Evolutionary conservation across 2,329 filamentous ascomycete genomes (phyloP), one percentile per base, ranked within the genome.

Genomic region (Fusarium sp.): DNA sequence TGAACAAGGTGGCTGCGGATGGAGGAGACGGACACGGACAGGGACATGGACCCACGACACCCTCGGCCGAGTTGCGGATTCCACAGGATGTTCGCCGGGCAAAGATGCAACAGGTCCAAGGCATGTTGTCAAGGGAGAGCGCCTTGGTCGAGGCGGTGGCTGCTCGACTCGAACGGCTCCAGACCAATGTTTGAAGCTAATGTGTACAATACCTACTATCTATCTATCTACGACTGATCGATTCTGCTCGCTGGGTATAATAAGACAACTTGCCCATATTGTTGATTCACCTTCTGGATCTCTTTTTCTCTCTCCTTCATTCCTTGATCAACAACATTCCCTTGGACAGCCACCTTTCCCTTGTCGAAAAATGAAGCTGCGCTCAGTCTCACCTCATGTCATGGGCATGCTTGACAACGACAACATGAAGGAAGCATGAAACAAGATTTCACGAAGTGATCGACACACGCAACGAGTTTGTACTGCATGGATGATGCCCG

Each of bases 101-200:
- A 59, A 93, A 92, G 82, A 81, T 93, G 73, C 85, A 85, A 65
- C 88, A 92, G 79, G 90, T 94, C 24, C 90, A 90, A 81, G 83
- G 83, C 31, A 80, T 93, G 68, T 82, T 94, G 72, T 90, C 92
- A 66, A 84, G 92, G 31, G 92, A 94, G 82, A 89, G 89, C 55
- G 91, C 91, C 6, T 81, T 94, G 76, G 89, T 94, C 8, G 91
- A 93, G 74, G 92, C 90, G 24, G 88, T 93, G 24, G 90, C 87
- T 73, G 85, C 85, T 65, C 86, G 92, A 65, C 81, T 94, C 71
- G 89, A 92, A 79, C 87, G 85, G 70, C 82, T 94, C 62, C 83
- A 85, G 70, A 72, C 80, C 58, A 68, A 69, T 55, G 57, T 67
- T 35, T 78, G 63, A 77, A 65, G 51, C 62, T 56, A 64, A 55